These are phyloP conservation scores for Malbranchea zuffiana DNA, from an alignment of 2,329 filamentous ascomycete species.

Conservation along the genomic window DNA sequence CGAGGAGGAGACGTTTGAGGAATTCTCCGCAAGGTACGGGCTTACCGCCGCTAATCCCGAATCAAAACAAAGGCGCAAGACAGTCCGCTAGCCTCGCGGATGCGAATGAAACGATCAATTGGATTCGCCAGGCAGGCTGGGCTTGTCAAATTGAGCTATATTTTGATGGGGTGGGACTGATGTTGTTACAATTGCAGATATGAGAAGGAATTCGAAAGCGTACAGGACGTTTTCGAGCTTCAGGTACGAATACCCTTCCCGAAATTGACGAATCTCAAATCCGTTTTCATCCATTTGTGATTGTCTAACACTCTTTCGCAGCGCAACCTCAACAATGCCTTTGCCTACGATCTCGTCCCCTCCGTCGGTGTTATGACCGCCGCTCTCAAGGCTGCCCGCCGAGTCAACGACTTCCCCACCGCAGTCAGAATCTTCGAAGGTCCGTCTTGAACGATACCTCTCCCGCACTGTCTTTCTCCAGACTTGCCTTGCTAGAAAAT, in stretches of 20 bases:
- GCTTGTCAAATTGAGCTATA: neutral
- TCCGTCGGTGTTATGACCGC: slow-evolving; percentile 82
- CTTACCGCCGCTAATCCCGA: no score
- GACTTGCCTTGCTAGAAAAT: slow-evolving; percentile 1
- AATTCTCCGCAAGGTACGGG: slow-evolving; percentile 88
- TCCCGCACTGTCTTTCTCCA: slow-evolving; percentile 2
- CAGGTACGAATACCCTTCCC: slow-evolving; percentile 84
- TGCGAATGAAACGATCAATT: no score
- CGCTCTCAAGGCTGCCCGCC: slow-evolving; percentile 82
- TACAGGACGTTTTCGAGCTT: slow-evolving; percentile 99
- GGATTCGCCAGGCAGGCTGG: no score
- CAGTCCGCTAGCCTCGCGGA: no score
- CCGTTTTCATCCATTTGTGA: no score
- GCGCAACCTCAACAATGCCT: slow-evolving; percentile 98
- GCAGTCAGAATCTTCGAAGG: slow-evolving; percentile 98
- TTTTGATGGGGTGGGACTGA: slow-evolving; percentile 19
- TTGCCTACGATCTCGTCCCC: slow-evolving; percentile 98
- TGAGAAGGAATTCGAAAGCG: slow-evolving; percentile 96
- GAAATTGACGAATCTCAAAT: no score
- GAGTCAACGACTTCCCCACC: slow-evolving; percentile 97
- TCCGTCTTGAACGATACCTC: no score
- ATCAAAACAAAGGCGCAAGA: no score
- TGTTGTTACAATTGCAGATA: slow-evolving; percentile 52
- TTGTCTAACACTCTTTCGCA: slow-evolving; percentile 28
- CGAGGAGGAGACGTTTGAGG: slow-evolving; percentile 95